Conservation (phyloP, 192 early-diverging fungal species). For the Physocladia obscura region DNA sequence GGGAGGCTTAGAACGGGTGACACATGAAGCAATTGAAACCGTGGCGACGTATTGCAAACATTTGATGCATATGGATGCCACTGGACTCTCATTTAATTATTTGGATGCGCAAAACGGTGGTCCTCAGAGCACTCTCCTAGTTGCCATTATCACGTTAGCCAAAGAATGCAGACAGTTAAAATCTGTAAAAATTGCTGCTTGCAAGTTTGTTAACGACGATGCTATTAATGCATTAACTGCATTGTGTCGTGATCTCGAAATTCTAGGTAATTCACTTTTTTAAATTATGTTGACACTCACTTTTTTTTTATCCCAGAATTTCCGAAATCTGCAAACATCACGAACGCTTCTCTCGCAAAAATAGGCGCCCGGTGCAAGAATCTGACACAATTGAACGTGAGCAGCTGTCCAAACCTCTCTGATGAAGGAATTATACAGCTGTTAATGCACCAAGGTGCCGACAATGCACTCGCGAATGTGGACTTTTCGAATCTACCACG, state of each 20-base stretch:
- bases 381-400: slow-evolving; percentile 6
- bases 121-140: not conserved
- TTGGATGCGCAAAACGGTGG: not conserved
- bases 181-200: slow-evolving; percentile 3
- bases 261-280: not conserved
- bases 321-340: slow-evolving; percentile 23
- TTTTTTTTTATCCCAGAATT: slow-evolving; percentile 2
- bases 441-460: not conserved
- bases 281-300: not conserved
- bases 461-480: not conserved
- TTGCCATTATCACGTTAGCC: slow-evolving; percentile 1
- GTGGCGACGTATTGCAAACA: slow-evolving; percentile 10
- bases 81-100: not conserved
- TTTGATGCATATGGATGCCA: not conserved
- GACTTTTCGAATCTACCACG: not conserved
- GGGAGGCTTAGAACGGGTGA: not conserved
- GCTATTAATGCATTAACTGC: slow-evolving; percentile 3
- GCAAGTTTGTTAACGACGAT: slow-evolving; percentile 17
- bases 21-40: slow-evolving; percentile 1
- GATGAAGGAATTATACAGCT: not conserved
- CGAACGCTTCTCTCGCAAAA: slow-evolving; percentile 1
- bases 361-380: slow-evolving; percentile 16
- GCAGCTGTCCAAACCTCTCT: not conserved
- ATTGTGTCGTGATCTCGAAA: slow-evolving; percentile 10
- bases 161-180: slow-evolving; percentile 21